Evolutionary conservation across 345 rosid genomes (phyloP), one percentile per base, ranked within the genome.

Genomic region (Brassica rapa): DNA sequence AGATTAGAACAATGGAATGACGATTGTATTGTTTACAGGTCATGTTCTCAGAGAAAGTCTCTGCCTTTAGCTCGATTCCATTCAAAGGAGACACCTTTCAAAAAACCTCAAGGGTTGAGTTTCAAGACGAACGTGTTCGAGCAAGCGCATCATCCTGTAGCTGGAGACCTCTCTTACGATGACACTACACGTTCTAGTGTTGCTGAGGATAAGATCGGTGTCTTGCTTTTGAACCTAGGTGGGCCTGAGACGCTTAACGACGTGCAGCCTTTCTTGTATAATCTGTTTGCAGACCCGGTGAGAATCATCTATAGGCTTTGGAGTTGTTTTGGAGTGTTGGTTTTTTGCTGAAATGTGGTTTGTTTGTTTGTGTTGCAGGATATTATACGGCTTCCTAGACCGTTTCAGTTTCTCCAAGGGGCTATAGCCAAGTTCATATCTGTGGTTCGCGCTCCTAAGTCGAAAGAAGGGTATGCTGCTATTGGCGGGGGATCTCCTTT

Each of bases 401-500:
- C 82, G 61, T 93, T 95, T 86, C 89, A 74, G 85, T 91, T 93
- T 85, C 90, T 93, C 55, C 98, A 91, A 81, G 78, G 84, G 37
- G 90, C 99, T 15, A 69, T 93, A 70, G 99, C 97, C 1, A 74
- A 90, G 46, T 83, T 93, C 24, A 95, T 95, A 69, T 95, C 98
- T 72, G 85, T 90, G 12, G 81, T 90, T 46, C 89, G 97, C 11
- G 96, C 99, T 11, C 96, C 96, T 1, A 93, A 93, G 76, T 91
- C 96, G 35, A 93, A 86, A 86, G 97, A 93, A 86, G 99, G 96
- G 66, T 95, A 95, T 89, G 99, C 99, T 82, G 86, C 97, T 62
- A 93, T 95, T 46, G 99, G 99, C 46, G 99, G 99, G 37, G 93
- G 98, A 67, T 95, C 97, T 21, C 98, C 97, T 57, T 56, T 91